Conservation (phyloP, 768 basidiomycete genomes). For the Mycena filopes region DNA sequence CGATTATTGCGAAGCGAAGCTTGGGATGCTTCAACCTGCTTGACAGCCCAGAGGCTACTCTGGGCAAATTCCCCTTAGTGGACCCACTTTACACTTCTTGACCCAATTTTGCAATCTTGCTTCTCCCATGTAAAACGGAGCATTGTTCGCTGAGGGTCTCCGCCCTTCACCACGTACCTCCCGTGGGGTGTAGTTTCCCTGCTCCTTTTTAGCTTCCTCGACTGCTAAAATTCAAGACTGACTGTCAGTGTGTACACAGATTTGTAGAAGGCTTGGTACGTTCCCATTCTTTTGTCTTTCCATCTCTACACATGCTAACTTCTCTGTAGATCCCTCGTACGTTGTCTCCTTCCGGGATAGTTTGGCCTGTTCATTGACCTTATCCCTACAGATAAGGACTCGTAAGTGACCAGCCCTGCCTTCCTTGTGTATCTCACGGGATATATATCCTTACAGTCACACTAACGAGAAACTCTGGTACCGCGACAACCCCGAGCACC, state of each 20-base stretch:
- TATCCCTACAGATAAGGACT: conserved; percentile 11
- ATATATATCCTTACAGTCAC: conserved; percentile 33
- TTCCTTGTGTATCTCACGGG: not conserved
- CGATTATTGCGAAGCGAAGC: not conserved
- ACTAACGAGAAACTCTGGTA: conserved; percentile 33
- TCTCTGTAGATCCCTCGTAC: conserved; percentile 64
- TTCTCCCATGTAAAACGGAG: no score
- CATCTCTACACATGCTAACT: conserved; percentile 16
- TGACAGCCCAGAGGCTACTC: no score
- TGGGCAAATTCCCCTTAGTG: no score
- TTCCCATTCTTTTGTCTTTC: not conserved
- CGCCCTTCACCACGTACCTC: no score
- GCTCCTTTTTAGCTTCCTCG: not conserved
- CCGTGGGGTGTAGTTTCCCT: not conserved
- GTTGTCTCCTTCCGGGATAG: not conserved
- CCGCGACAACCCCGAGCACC: conserved; percentile 32
- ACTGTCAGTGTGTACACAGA: conserved; percentile 42
- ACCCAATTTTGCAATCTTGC: no score
- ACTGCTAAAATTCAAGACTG: not conserved
- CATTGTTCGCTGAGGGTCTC: no score
- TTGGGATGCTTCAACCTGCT: no score
- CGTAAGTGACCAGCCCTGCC: not conserved
- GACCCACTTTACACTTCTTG: no score
- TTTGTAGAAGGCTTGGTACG: conserved; percentile 66
- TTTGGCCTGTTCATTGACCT: not conserved